Evolutionary conservation across 169 alveolate genomes (phyloP).

Genomic region (Amoebophrya sp.): DNA sequence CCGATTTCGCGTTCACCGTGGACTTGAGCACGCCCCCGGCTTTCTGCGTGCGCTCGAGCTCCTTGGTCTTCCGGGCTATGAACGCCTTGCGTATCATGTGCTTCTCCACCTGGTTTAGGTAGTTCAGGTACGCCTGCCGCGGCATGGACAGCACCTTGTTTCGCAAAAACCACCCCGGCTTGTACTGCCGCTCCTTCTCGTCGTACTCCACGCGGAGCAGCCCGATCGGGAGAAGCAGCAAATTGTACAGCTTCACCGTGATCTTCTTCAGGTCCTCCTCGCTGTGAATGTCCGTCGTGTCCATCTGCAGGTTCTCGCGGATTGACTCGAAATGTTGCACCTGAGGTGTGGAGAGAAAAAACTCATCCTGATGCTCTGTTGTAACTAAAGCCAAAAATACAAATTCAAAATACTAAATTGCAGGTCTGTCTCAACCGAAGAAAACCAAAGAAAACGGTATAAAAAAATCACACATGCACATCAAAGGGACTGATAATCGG

Average conservation of each 20-base stretch:
- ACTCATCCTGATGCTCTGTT: no score
- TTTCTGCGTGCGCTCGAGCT: background rate
- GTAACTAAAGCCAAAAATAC: no score
- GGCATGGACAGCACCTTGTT: background rate
- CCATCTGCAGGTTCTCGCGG: background rate
- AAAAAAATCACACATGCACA: no score
- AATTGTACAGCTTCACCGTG: background rate
- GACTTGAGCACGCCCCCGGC: background rate
- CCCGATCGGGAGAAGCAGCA: background rate
- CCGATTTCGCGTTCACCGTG: no score
- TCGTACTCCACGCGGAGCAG: background rate
- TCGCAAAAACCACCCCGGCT: background rate
- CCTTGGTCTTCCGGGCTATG: background rate
- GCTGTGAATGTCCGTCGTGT: background rate
- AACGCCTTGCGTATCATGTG: constrained; percentile 4
- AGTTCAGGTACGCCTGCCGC: background rate
- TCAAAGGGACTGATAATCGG: no score
- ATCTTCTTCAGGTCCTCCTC: background rate
- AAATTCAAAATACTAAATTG: no score
- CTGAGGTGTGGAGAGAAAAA: no score
- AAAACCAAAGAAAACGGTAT: no score
- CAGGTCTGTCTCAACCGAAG: no score
- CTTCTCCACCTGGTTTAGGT: background rate
- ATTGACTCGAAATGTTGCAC: background rate
- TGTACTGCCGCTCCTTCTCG: background rate